Evolutionary conservation across 495 filamentous ascomycete genomes (phyloP).

Genomic region (Lindgomyces ingoldianus): DNA sequence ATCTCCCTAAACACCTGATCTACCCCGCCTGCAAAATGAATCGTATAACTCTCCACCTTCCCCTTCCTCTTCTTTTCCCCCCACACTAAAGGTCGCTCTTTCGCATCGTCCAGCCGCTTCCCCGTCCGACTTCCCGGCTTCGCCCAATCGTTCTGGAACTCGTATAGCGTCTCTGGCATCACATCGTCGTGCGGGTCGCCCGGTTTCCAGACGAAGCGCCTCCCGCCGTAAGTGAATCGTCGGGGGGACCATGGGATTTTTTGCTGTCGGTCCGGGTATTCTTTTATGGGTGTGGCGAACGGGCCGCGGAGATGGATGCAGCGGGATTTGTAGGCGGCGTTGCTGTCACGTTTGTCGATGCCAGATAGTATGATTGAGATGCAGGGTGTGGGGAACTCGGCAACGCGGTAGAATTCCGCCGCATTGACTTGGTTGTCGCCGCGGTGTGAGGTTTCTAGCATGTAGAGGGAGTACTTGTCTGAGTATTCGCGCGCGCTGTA

Average conservation of each 20-base stretch:
- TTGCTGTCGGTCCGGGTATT: slow-evolving; percentile 30
- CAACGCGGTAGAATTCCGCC: slow-evolving; percentile 31
- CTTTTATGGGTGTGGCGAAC: slow-evolving; percentile 26
- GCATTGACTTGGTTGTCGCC: slow-evolving; percentile 26
- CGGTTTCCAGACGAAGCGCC: slow-evolving; percentile 31
- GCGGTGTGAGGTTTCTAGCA: slow-evolving; percentile 27
- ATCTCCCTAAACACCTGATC: slow-evolving; percentile 33
- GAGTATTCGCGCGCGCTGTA: slow-evolving; percentile 31
- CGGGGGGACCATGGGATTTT: slow-evolving; percentile 32
- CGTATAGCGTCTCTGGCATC: slow-evolving; percentile 35
- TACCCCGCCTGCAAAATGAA: slow-evolving; percentile 32
- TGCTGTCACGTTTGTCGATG: slow-evolving; percentile 19
- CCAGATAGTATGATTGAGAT: slow-evolving; percentile 25
- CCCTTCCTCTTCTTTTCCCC: slow-evolving; percentile 32
- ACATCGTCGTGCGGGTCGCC: slow-evolving; percentile 33
- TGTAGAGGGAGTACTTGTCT: slow-evolving; percentile 34
- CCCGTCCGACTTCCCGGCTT: slow-evolving; percentile 27
- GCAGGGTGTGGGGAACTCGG: slow-evolving; percentile 23
- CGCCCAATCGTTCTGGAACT: slow-evolving; percentile 25
- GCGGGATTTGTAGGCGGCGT: slow-evolving; percentile 29
- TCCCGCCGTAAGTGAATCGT: slow-evolving; percentile 29
- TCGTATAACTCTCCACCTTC: slow-evolving; percentile 32
- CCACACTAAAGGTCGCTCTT: slow-evolving; percentile 18
- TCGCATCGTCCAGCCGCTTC: slow-evolving; percentile 31
- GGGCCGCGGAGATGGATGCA: slow-evolving; percentile 27